Base-by-base conservation (phyloP, 1,284 basidiomycete genomes). In the Sporisorium sorghi region DNA sequence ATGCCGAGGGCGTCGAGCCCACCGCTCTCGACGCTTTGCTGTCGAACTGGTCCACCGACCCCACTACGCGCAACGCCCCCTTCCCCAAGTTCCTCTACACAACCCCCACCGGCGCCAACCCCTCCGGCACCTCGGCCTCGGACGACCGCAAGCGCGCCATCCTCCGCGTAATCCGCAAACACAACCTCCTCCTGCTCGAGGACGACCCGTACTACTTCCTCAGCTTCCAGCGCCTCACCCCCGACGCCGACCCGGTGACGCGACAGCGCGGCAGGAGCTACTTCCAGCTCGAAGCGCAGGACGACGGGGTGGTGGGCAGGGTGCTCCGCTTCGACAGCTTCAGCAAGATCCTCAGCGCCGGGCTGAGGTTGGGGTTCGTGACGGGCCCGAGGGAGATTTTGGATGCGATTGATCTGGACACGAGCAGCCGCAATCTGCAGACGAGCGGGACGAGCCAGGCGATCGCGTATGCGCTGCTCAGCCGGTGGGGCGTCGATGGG, bases 51-150 rank as follows among this genome's bases (percentile, higher is more conserved):
- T 40, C 68, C 24, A 91, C 92, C 0, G 85, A 77, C 35, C 44
- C 64, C 21, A 66, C 84, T 5, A 89, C 86, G 23, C 90, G 90
- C 83, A 88, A 88, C 3, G 48, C 70, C 0, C 65, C 66, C 11
- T 91, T 90, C 74, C 94, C 94, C 7, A 93, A 90, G 83, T 87
- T 91, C 3, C 85, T 97, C 52, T 97, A 97, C 82, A 93, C 92
- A 2, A 90, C 92, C 19, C 86, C 85, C 0, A 85, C 84, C 2
- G 85, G 85, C 24, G 85, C 85, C 10, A 84, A 83, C 47, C 80
- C 78, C 0, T 71, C 81, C 23, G 84, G 80, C 33, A 84, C 81
- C 0, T 77, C 81, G 3, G 81, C 83, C 0, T 83, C 83, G 1
- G 78, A 83, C 23, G 88, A 91, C 60, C 89, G 94, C 63, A 91